Evolutionary conservation across 805 yeast genomes (phyloP).

Genomic region (Candida broadrunensis): DNA sequence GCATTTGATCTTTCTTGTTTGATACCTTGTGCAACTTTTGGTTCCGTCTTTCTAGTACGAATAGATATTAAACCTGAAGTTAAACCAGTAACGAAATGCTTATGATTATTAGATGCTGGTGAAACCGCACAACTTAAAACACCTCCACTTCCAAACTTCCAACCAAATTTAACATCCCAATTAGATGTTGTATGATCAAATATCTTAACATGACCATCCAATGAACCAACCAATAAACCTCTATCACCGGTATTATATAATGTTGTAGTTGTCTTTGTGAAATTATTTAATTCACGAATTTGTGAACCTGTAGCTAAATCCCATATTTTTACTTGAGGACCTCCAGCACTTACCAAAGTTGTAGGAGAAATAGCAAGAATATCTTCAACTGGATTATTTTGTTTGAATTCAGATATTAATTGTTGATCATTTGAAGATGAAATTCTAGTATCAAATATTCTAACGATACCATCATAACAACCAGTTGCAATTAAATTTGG

Average conservation of each 20-base stretch:
- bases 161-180: conserved; percentile 92
- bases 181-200: conserved; percentile 70
- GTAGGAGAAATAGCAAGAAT: conserved; percentile 72
- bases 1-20: conserved; percentile 54
- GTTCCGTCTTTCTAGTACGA: conserved; percentile 76
- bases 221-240: conserved; percentile 88
- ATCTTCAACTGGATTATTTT: conserved; percentile 77
- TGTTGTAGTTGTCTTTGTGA: conserved; percentile 91
- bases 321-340: conserved; percentile 85
- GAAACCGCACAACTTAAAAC: conserved; percentile 88
- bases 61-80: conserved; percentile 86
- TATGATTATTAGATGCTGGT: conserved; percentile 57
- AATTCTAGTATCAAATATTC: conserved; percentile 81
- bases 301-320: conserved; percentile 78
- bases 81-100: conserved; percentile 90
- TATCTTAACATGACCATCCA: conserved; percentile 96
- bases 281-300: conserved; percentile 73
- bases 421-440: conserved; percentile 23
- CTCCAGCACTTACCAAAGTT: conserved; percentile 76
- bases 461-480: conserved; percentile 84
- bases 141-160: conserved; percentile 91
- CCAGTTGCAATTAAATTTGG: conserved; percentile 87
- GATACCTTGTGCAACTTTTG: conserved; percentile 50
- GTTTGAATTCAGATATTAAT: conserved; percentile 66
- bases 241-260: conserved; percentile 68